A percentile compares a stretch with the other conserved stretches of the same genome.
phyloP scores from a whole-genome alignment of 2,329 filamentous ascomycete genomes.

The Phyllosticta capitalensis region DNA sequence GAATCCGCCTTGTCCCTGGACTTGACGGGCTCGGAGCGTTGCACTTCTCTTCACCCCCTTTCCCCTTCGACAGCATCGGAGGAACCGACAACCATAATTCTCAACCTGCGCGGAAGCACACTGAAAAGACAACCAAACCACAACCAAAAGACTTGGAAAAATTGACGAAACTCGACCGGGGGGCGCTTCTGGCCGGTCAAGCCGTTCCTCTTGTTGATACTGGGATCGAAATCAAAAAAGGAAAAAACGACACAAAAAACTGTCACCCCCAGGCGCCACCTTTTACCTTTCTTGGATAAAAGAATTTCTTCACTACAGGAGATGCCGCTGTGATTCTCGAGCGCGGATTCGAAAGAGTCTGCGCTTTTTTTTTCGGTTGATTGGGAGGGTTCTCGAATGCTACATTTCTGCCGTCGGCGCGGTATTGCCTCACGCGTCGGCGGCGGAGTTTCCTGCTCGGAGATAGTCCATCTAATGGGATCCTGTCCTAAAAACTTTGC shows the following conservation, averaged over 20 bases:
- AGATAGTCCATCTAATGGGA: background rate
- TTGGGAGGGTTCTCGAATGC: background rate
- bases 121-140: background rate
- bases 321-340: conserved; percentile 4
- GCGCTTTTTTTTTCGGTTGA: background rate
- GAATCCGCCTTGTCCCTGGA: background rate
- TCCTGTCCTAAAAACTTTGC: background rate
- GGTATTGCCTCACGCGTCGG: no score
- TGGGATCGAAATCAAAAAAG: background rate
- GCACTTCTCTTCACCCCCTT: no score
- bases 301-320: background rate
- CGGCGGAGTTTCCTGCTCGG: background rate
- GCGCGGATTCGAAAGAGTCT: background rate
- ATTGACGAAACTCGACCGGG: background rate
- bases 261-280: background rate
- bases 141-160: background rate
- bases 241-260: background rate
- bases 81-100: background rate
- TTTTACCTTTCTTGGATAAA: background rate
- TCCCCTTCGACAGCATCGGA: background rate
- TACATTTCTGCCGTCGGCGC: no score
- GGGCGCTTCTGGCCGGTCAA: background rate
- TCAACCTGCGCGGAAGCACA: background rate
- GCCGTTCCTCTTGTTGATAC: background rate
- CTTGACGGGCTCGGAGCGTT: background rate